Percentiles rank a stretch among this genome's conserved stretches.
Evolutionary conservation across 192 early-diverging fungal genomes (phyloP).

Genomic region (Physocladia obscura): DNA sequence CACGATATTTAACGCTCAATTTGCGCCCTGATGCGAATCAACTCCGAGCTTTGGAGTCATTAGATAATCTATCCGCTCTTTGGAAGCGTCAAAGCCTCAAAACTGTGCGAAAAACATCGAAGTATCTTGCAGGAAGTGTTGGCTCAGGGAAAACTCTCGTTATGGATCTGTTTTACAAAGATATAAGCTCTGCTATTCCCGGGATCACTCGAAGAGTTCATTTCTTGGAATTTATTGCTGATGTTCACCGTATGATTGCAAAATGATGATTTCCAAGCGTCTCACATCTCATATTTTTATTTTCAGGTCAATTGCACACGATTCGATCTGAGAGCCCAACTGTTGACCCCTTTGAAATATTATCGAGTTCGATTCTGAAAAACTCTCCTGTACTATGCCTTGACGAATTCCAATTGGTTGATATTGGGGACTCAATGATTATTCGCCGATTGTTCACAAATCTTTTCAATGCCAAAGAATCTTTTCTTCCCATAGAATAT

Average conservation of each 20-base stretch:
- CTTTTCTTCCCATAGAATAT: neutral
- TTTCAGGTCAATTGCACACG: neutral
- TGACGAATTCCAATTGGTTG: constrained; percentile 20
- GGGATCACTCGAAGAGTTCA: neutral
- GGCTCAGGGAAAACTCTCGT: constrained; percentile 12
- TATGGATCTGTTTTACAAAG: constrained; percentile 10
- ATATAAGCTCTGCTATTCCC: neutral
- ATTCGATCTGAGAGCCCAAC: neutral
- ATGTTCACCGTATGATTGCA: neutral
- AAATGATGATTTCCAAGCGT: neutral
- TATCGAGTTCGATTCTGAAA: neutral
- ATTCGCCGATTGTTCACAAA: constrained; percentile 8
- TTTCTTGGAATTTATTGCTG: constrained; percentile 14
- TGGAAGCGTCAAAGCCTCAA: neutral
- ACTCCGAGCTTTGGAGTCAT: neutral
- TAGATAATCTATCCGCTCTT: neutral
- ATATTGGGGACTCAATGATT: constrained; percentile 23
- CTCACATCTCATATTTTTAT: neutral
- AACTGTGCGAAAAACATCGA: neutral
- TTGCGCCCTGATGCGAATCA: constrained; percentile 5
- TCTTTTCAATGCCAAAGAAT: neutral
- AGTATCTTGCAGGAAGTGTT: constrained; percentile 7
- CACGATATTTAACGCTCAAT: neutral
- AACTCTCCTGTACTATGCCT: constrained; percentile 16
- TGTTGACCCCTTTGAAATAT: neutral